Evolutionary conservation across 1,284 basidiomycete species (phyloP).

Genomic region (Stygiomarasmius scandens): DNA sequence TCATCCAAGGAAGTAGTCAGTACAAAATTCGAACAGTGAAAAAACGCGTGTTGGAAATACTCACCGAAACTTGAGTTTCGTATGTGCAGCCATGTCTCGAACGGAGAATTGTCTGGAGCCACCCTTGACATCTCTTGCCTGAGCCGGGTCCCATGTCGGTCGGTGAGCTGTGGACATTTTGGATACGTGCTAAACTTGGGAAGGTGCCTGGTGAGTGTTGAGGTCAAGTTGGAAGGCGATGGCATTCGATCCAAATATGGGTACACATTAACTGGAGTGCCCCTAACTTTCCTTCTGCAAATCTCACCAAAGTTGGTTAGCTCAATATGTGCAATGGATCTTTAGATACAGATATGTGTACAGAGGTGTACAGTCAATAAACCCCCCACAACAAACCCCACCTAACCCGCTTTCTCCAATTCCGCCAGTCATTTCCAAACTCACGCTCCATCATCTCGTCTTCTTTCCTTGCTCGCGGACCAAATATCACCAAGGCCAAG

Average conservation of each 20-base stretch:
- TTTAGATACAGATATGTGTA: too few relatives aligned
- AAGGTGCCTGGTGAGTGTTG: too few relatives aligned
- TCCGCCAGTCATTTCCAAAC: constrained; percentile 43
- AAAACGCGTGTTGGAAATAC: constrained; percentile 19
- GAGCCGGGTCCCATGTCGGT: constrained; percentile 88
- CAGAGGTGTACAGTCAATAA: constrained; percentile 25
- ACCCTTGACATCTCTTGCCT: constrained; percentile 83
- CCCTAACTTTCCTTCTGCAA: too few relatives aligned
- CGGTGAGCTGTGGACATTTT: constrained; percentile 84
- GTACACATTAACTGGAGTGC: too few relatives aligned
- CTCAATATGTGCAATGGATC: too few relatives aligned
- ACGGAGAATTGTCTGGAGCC: constrained; percentile 89
- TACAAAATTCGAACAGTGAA: not conserved
- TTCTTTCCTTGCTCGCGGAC: constrained; percentile 24
- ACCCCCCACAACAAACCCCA: constrained; percentile 42
- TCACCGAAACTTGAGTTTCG: constrained; percentile 93
- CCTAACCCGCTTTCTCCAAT: constrained; percentile 40
- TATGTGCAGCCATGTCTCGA: constrained; percentile 89
- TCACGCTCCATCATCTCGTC: constrained; percentile 38
- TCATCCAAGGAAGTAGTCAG: constrained; percentile 1
- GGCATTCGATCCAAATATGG: too few relatives aligned
- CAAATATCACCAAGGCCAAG: not conserved
- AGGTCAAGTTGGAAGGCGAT: not conserved
- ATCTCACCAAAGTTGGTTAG: too few relatives aligned
- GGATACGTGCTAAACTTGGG: constrained; percentile 1